Conservation (phyloP, 2,329 filamentous ascomycete genomes). For the Colletotrichum shisoi region DNA sequence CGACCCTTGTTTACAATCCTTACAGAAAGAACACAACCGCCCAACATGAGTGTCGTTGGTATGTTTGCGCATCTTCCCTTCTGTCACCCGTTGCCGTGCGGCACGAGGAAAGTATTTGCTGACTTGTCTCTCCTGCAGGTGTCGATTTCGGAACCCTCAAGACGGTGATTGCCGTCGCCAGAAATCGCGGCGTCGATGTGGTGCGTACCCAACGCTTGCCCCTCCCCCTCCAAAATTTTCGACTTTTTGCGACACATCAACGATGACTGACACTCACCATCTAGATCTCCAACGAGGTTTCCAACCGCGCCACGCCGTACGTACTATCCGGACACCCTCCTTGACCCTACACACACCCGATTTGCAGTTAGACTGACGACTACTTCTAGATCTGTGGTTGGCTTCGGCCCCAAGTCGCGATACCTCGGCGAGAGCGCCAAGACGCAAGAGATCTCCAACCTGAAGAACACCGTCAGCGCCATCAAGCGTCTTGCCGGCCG, state of each 20-base stretch:
- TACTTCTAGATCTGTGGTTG: constrained; percentile 80
- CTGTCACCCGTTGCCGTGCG: constrained; percentile 1
- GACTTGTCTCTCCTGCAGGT: constrained; percentile 57
- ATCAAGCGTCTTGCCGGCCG: constrained; percentile 94
- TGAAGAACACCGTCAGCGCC: constrained; percentile 96
- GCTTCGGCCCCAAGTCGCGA: constrained; percentile 91
- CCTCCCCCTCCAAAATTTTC: constrained; percentile 30
- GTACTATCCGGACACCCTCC: constrained; percentile 51
- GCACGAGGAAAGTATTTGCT: constrained; percentile 24
- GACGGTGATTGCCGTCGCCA: constrained; percentile 95
- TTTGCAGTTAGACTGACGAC: constrained; percentile 37
- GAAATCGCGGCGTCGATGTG: constrained; percentile 98
- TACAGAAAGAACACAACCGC: constrained; percentile 41
- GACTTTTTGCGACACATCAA: constrained; percentile 19
- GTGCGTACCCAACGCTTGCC: constrained; percentile 66
- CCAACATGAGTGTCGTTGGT: constrained; percentile 66
- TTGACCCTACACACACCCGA: constrained; percentile 27
- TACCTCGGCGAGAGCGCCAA: constrained; percentile 95
- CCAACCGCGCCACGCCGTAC: constrained; percentile 97
- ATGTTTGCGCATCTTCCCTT: constrained; percentile 44
- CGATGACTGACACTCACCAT: constrained; percentile 38
- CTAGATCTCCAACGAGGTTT: constrained; percentile 98
- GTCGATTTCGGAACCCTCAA: constrained; percentile 96
- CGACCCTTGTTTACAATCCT: constrained; percentile 35
- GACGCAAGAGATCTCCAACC: constrained; percentile 98